phyloP scores from a whole-genome alignment of 1,139 yeast genomes.

The Blastobotrys niveus region DNA sequence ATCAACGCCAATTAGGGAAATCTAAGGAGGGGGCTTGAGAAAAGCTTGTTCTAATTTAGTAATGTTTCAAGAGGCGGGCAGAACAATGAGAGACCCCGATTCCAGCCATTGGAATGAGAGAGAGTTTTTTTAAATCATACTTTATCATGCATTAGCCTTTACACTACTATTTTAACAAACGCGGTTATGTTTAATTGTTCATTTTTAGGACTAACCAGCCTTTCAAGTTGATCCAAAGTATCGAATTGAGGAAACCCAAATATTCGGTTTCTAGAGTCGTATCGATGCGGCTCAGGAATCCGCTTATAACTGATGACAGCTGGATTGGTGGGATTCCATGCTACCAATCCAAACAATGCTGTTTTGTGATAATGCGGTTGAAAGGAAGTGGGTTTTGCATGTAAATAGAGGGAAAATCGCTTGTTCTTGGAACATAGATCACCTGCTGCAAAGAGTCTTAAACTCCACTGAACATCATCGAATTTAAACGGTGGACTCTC shows the following conservation, averaged over 20 bases:
- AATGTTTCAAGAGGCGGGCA: no score
- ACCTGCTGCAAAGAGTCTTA: constrained; percentile 68
- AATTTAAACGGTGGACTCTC: constrained; percentile 50
- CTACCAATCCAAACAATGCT: constrained; percentile 3
- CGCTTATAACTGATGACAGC: neutral
- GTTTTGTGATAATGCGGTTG: no score
- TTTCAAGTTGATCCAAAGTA: no score
- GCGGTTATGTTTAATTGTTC: neutral
- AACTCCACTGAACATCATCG: constrained; percentile 69
- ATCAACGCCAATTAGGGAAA: no score
- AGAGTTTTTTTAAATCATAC: no score
- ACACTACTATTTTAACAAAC: neutral
- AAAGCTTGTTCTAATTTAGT: no score
- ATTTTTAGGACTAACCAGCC: neutral
- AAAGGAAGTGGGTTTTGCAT: no score
- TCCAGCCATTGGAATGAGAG: no score
- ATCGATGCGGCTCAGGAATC: neutral
- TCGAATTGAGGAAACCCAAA: constrained; percentile 5
- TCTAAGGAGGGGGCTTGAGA: no score
- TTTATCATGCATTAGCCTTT: no score
- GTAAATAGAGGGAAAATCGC: constrained; percentile 21
- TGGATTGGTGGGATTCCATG: constrained; percentile 1
- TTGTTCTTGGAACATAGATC: constrained; percentile 22
- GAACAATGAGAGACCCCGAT: no score
- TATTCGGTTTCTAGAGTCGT: neutral